Conservation (phyloP, 75 land plant species). For the Pinus tabuliformis region DNA sequence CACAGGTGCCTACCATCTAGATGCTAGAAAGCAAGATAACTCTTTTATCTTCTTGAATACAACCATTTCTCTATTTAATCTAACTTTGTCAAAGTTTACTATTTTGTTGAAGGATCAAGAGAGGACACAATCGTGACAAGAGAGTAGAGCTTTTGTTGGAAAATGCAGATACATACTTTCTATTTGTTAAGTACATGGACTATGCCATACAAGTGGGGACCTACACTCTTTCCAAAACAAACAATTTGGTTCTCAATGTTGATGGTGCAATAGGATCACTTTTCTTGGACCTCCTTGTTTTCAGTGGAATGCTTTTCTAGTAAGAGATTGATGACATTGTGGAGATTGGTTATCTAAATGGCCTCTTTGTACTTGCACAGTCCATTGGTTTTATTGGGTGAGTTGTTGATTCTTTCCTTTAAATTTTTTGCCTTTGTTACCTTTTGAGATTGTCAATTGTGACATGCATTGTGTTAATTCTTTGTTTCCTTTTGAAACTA, state of each 20-base stretch:
- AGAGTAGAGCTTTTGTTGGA: conserved; percentile 86
- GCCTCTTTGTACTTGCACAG: conserved; percentile 96
- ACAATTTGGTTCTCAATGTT: conserved; percentile 91
- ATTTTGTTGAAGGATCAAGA: conserved; percentile 72
- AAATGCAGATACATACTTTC: conserved; percentile 77
- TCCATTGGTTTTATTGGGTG: conserved; percentile 98
- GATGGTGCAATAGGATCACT: conserved; percentile 98
- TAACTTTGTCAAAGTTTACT: background rate
- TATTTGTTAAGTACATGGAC: too few species aligned
- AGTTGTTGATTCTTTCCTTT: conserved; percentile 7
- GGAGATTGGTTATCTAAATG: conserved; percentile 94
- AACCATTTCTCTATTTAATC: background rate
- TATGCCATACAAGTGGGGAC: too few species aligned
- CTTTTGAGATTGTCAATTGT: background rate
- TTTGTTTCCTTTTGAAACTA: background rate
- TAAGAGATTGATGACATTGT: conserved; percentile 94
- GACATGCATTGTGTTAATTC: background rate
- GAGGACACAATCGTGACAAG: conserved; percentile 95
- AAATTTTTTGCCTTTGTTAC: background rate
- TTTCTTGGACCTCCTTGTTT: conserved; percentile 87
- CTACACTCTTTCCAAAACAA: conserved; percentile 74
- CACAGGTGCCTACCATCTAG: conserved; percentile 63
- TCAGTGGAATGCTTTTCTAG: conserved; percentile 91
- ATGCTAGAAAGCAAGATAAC: background rate
- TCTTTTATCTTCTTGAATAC: background rate